A percentile compares a stretch with the other conserved stretches of the same genome.
Evolutionary conservation across 352 stramenopile species (phyloP).

Genomic region (Paralagenidium karlingii): DNA sequence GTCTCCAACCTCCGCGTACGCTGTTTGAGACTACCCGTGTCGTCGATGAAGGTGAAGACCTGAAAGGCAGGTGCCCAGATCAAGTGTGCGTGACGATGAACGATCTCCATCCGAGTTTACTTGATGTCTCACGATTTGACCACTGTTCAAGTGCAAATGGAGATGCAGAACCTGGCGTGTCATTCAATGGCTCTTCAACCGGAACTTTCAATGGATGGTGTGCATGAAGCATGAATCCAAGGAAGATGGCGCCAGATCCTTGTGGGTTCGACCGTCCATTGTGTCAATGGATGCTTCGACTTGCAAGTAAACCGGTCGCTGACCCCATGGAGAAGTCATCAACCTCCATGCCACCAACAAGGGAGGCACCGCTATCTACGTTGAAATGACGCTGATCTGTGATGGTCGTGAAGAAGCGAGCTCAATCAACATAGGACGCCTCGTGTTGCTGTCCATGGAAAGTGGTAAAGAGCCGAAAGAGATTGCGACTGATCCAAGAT

Average conservation of each 20-base stretch:
- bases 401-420: not conserved
- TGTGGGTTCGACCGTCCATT: constrained; percentile 11
- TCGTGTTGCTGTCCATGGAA: constrained; percentile 20
- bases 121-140: constrained; percentile 19
- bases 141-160: constrained; percentile 11
- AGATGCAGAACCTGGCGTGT: constrained; percentile 19
- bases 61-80: constrained; percentile 14
- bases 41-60: constrained; percentile 8
- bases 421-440: constrained; percentile 24
- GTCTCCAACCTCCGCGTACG: constrained; percentile 15
- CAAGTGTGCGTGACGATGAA: constrained; percentile 21
- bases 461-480: constrained; percentile 15
- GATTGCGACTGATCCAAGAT: constrained; percentile 12
- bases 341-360: constrained; percentile 13
- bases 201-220: constrained; percentile 18
- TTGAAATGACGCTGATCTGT: constrained; percentile 21
- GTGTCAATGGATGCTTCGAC: constrained; percentile 6
- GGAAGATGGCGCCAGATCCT: constrained; percentile 12
- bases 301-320: constrained; percentile 19
- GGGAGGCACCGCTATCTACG: constrained; percentile 16
- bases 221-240: constrained; percentile 1
- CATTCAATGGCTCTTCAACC: constrained; percentile 12
- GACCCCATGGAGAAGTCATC: constrained; percentile 19
- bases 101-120: constrained; percentile 16
- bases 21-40: constrained; percentile 20